phyloP scores from a whole-genome alignment of 2,329 filamentous ascomycete species.

The Chalaropsis thielavioides region DNA sequence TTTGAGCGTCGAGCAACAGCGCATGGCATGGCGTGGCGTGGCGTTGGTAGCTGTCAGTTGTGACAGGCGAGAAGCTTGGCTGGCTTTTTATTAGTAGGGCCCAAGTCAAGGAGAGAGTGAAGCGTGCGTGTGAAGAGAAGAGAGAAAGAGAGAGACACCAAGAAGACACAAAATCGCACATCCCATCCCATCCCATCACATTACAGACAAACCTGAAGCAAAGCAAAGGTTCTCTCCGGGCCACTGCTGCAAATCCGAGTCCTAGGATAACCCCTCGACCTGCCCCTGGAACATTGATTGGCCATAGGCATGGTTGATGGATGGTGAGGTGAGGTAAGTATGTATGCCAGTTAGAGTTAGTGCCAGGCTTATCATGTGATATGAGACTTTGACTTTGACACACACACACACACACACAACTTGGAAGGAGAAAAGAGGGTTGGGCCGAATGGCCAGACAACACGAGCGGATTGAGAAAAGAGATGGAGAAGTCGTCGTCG shows the following conservation, averaged over 20 bases:
- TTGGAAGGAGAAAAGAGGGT: not conserved
- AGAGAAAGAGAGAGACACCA: not conserved
- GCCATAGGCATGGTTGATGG: too few relatives aligned
- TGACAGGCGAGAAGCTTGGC: slow-evolving; percentile 2
- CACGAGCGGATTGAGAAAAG: not conserved
- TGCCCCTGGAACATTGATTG: too few relatives aligned
- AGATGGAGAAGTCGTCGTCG: not conserved
- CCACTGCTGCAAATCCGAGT: not conserved
- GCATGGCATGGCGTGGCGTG: not conserved
- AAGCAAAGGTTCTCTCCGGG: not conserved
- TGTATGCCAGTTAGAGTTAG: too few relatives aligned
- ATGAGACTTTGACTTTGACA: too few relatives aligned
- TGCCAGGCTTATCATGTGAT: too few relatives aligned
- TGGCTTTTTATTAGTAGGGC: not conserved
- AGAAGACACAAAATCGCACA: not conserved
- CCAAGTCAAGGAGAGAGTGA: not conserved
- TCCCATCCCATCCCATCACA: too few relatives aligned
- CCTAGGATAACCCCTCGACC: not conserved
- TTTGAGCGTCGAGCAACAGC: too few relatives aligned
- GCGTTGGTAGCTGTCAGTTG: not conserved
- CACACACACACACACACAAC: too few relatives aligned
- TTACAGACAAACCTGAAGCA: not conserved
- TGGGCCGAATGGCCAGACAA: not conserved
- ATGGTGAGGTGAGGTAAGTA: too few relatives aligned
- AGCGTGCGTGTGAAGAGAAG: not conserved